These are phyloP conservation scores for Neltuma alba DNA, from an alignment of 306 rosid species.

Conservation along the genomic window DNA sequence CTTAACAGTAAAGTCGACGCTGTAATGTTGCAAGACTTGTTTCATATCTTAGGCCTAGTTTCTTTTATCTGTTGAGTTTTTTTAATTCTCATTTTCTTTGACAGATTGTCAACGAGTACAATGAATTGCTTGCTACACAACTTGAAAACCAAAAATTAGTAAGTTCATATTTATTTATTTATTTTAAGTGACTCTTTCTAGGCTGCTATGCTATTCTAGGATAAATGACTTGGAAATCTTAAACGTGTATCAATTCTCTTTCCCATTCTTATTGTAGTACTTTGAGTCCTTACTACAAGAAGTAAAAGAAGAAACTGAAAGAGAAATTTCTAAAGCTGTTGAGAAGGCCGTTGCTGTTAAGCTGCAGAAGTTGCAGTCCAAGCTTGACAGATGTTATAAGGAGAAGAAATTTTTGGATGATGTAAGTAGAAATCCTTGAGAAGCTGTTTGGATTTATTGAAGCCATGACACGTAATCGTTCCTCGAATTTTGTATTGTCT, in stretches of 20 bases:
- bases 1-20: constrained; percentile 92
- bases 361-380: constrained; percentile 78
- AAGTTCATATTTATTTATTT: constrained; percentile 32
- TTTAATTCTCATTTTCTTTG: constrained; percentile 34
- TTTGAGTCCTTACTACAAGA: constrained; percentile 89
- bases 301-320: constrained; percentile 81
- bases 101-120: constrained; percentile 93
- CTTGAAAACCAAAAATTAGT: constrained; percentile 93
- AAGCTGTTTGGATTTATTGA: constrained; percentile 8
- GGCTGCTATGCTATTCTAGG: constrained; percentile 17
- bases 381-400: constrained; percentile 72
- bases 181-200: constrained; percentile 24
- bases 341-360: constrained; percentile 72
- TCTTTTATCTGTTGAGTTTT: constrained; percentile 24
- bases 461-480: constrained; percentile 16
- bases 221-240: not conserved
- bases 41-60: constrained; percentile 7
- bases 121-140: constrained; percentile 85
- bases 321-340: constrained; percentile 65
- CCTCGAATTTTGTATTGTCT: constrained; percentile 15
- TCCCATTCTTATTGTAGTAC: constrained; percentile 58
- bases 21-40: constrained; percentile 56
- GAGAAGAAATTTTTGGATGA: constrained; percentile 88
- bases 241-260: not conserved
- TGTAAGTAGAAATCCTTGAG: constrained; percentile 47